These are phyloP conservation scores for Andrographis paniculata DNA, from an alignment of 305 asterid species.

Conservation along the genomic window DNA sequence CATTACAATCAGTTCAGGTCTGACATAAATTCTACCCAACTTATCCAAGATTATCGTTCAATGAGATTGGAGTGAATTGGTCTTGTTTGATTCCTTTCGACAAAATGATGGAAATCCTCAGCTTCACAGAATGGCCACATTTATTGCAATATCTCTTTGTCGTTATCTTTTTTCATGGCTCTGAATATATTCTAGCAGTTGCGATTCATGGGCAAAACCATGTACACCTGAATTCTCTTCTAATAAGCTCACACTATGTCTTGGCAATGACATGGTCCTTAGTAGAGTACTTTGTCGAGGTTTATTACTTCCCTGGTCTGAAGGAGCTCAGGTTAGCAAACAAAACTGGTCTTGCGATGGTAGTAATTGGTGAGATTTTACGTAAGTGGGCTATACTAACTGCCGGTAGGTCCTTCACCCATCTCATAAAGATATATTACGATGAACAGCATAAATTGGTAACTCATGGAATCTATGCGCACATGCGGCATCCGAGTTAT, in stretches of 20 bases:
- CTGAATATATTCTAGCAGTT: conserved; percentile 70
- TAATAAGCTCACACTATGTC: conserved; percentile 53
- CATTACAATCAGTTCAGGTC: too few relatives aligned
- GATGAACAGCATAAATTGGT: conserved; percentile 64
- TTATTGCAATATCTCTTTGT: conserved; percentile 55
- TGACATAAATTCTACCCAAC: too few relatives aligned
- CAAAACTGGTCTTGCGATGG: conserved; percentile 55
- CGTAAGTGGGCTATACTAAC: conserved; percentile 74
- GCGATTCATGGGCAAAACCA: conserved; percentile 53
- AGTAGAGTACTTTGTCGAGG: conserved; percentile 58
- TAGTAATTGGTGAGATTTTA: conserved; percentile 61
- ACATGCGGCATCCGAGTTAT: conserved; percentile 73
- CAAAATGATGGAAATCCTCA: conserved; percentile 56
- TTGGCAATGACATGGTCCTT: conserved; percentile 64
- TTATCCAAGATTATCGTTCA: too few relatives aligned
- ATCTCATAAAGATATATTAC: conserved; percentile 52
- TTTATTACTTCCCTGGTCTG: conserved; percentile 52
- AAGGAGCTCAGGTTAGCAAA: conserved; percentile 67
- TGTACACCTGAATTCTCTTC: conserved; percentile 51
- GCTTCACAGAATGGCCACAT: conserved; percentile 56
- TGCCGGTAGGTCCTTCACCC: conserved; percentile 80
- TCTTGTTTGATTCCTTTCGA: conserved; percentile 16
- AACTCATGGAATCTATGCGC: conserved; percentile 57
- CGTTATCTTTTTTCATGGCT: conserved; percentile 53
- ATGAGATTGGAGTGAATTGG: too few relatives aligned